Percentiles rank a stretch among this genome's conserved stretches.
These are phyloP conservation scores for Manihot esculenta DNA, from an alignment of 441 rosid species.

Conservation along the genomic window DNA sequence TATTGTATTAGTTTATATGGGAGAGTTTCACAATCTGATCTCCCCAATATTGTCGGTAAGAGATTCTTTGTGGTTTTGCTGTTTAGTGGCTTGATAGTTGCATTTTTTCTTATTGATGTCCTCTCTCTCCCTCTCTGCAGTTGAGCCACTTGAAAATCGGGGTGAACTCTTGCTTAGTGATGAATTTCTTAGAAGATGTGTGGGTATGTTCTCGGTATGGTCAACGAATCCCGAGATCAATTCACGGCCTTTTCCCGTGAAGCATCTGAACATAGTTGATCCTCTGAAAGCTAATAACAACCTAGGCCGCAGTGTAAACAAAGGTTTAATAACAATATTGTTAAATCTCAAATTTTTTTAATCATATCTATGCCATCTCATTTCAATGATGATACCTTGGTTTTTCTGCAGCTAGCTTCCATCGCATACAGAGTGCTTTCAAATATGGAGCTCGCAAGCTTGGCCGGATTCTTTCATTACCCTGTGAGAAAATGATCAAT, in stretches of 20 bases:
- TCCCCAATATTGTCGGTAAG: conserved; percentile 70
- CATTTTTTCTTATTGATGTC: neutral
- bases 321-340: no score
- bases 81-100: conserved; percentile 4
- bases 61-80: neutral
- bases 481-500: conserved; percentile 26
- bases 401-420: conserved; percentile 32
- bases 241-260: conserved; percentile 53
- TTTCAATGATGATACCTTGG: neutral
- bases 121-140: conserved; percentile 36
- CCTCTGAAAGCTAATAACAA: conserved; percentile 77
- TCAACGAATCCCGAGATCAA: conserved; percentile 48
- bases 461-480: conserved; percentile 32
- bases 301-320: conserved; percentile 91
- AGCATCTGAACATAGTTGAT: conserved; percentile 82
- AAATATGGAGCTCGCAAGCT: conserved; percentile 42
- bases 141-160: conserved; percentile 50
- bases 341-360: no score
- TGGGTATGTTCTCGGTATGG: conserved; percentile 53
- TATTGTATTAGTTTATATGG: conserved; percentile 75
- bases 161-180: conserved; percentile 52
- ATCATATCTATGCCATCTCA: neutral
- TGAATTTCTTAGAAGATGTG: conserved; percentile 58
- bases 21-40: conserved; percentile 50
- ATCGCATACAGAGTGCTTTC: conserved; percentile 42